phyloP scores from a whole-genome alignment of 805 yeast genomes.

The Yamadazyma tumulicola region DNA sequence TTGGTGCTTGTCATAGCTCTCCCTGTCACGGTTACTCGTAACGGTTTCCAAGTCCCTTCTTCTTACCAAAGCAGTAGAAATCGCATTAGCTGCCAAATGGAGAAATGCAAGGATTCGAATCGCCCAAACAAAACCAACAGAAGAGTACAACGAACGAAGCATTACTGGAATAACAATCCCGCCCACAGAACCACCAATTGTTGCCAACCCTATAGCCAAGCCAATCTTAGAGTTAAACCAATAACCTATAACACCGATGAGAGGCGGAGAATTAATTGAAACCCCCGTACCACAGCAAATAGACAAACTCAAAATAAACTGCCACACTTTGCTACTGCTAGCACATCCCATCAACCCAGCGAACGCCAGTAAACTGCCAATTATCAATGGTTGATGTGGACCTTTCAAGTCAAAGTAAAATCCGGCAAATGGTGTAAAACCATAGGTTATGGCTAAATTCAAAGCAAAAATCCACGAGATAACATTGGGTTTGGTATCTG shows the following conservation, averaged over 20 bases:
- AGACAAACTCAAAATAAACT: slow-evolving; percentile 50
- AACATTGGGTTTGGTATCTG: slow-evolving; percentile 39
- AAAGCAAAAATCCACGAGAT: slow-evolving; percentile 65
- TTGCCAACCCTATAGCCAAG: slow-evolving; percentile 51
- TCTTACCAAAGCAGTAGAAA: slow-evolving; percentile 23
- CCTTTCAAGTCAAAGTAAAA: slow-evolving; percentile 63
- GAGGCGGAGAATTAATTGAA: slow-evolving; percentile 57
- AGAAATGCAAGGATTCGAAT: slow-evolving; percentile 40
- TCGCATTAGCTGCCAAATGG: slow-evolving; percentile 22
- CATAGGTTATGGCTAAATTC: slow-evolving; percentile 40
- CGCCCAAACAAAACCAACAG: slow-evolving; percentile 59
- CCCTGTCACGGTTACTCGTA: slow-evolving; percentile 25
- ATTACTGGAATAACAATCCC: slow-evolving; percentile 59
- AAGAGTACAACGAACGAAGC: slow-evolving; percentile 40
- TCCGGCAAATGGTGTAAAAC: slow-evolving; percentile 42
- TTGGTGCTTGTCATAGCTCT: slow-evolving; percentile 19
- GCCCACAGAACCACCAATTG: slow-evolving; percentile 65
- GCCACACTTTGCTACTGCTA: slow-evolving; percentile 47
- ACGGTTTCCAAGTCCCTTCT: slow-evolving; percentile 18
- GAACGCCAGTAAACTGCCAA: slow-evolving; percentile 41
- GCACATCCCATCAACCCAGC: slow-evolving; percentile 55
- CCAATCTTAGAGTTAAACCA: slow-evolving; percentile 58
- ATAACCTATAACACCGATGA: slow-evolving; percentile 59
- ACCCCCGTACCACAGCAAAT: slow-evolving; percentile 52
- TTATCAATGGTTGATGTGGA: slow-evolving; percentile 39